Evolutionary conservation across 2,329 filamentous ascomycete genomes (phyloP).

Genomic region (Onygenales sp.): DNA sequence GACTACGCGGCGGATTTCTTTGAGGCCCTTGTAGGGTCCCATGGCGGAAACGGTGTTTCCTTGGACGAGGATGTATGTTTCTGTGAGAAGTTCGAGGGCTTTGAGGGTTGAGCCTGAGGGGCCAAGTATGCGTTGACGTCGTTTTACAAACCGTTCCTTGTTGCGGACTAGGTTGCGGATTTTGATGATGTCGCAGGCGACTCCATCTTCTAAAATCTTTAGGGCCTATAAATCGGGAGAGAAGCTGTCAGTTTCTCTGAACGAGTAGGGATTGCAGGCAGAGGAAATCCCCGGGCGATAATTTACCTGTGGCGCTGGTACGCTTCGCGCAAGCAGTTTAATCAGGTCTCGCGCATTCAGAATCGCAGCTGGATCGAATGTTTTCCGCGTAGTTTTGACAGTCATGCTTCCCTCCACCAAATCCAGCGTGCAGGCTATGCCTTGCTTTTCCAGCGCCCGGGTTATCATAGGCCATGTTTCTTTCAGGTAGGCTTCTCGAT

Average conservation of each 20-base stretch:
- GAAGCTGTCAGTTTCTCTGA: not conserved
- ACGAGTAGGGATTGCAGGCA: slow-evolving; percentile 3
- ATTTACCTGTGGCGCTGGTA: slow-evolving; percentile 67
- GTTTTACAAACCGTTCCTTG: slow-evolving; percentile 92
- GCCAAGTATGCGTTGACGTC: slow-evolving; percentile 83
- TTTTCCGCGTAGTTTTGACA: slow-evolving; percentile 87
- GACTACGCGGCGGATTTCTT: slow-evolving; percentile 80
- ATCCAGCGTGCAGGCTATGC: slow-evolving; percentile 86
- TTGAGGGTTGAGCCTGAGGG: slow-evolving; percentile 89
- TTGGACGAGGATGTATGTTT: slow-evolving; percentile 89
- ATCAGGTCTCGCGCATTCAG: slow-evolving; percentile 91
- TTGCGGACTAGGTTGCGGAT: slow-evolving; percentile 82
- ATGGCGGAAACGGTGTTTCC: slow-evolving; percentile 91
- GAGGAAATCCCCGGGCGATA: not conserved
- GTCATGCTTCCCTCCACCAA: slow-evolving; percentile 94
- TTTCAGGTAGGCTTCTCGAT: slow-evolving; percentile 86
- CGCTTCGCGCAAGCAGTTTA: slow-evolving; percentile 81
- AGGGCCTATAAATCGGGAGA: slow-evolving; percentile 46
- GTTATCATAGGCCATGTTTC: slow-evolving; percentile 91
- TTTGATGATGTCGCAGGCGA: slow-evolving; percentile 93
- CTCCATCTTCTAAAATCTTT: slow-evolving; percentile 85
- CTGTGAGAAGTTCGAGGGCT: slow-evolving; percentile 81
- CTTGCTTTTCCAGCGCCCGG: slow-evolving; percentile 72
- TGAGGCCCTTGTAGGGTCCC: slow-evolving; percentile 86
- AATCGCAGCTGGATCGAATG: slow-evolving; percentile 84